These are phyloP conservation scores for Speleostelium caveatum DNA, from an alignment of 78 protist genomes.

Conservation along the genomic window DNA sequence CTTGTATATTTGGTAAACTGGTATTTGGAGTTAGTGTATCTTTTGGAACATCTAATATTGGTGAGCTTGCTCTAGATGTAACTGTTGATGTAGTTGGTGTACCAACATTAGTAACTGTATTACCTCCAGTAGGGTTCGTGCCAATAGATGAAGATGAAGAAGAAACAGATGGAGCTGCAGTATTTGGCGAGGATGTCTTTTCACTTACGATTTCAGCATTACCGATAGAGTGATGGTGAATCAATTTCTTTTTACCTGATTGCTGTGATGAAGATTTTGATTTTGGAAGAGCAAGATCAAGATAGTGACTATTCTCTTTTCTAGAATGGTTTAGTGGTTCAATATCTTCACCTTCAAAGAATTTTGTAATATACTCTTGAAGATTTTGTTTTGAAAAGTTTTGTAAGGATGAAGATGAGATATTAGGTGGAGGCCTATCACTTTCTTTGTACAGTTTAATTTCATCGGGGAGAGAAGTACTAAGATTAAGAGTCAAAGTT, in stretches of 20 bases:
- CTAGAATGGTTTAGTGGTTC: constrained; percentile 6
- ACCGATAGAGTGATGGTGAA: no score
- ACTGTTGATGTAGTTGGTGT: constrained; percentile 20
- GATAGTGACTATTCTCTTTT: constrained; percentile 46
- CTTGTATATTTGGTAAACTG: no score
- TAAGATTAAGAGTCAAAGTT: constrained; percentile 11
- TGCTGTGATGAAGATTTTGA: neutral
- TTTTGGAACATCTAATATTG: constrained; percentile 35
- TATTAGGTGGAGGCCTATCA: neutral
- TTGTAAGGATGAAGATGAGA: neutral
- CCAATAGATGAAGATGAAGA: neutral
- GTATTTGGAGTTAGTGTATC: neutral
- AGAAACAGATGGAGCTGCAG: neutral
- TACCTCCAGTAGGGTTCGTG: neutral
- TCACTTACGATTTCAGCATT: neutral
- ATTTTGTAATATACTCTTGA: constrained; percentile 62
- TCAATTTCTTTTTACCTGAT: no score
- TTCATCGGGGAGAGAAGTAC: constrained; percentile 62
- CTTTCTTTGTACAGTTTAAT: constrained; percentile 45
- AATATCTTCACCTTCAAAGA: constrained; percentile 71
- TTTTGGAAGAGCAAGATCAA: constrained; percentile 70
- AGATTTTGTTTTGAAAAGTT: constrained; percentile 7
- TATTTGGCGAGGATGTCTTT: neutral
- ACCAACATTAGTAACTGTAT: neutral
- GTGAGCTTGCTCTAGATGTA: constrained; percentile 61